A percentile compares a stretch with the other conserved stretches of the same genome.
phyloP scores from a whole-genome alignment of 2,329 filamentous ascomycete genomes.

The Colletotrichum brevisporum region DNA sequence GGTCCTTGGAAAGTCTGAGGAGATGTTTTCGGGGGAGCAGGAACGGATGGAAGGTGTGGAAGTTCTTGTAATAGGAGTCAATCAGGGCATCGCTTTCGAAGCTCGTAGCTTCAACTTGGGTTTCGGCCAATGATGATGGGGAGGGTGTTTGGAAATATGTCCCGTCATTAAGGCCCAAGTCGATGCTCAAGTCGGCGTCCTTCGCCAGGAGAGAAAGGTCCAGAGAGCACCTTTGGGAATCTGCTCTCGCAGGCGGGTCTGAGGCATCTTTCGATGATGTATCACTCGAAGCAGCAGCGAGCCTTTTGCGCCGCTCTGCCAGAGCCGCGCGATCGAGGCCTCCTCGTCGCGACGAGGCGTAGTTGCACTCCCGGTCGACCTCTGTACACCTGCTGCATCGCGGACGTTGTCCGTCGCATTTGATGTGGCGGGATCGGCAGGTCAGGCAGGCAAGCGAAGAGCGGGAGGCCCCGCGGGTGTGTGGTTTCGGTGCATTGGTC shows the following conservation, averaged over 20 bases:
- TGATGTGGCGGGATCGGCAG: slow-evolving; percentile 65
- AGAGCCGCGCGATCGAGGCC: slow-evolving; percentile 51
- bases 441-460: slow-evolving; percentile 63
- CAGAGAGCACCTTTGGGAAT: too few species aligned
- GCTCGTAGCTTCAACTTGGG: neutral
- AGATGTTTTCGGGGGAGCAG: slow-evolving; percentile 44
- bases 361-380: slow-evolving; percentile 61
- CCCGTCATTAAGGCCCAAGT: neutral
- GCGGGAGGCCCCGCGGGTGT: slow-evolving; percentile 33
- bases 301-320: slow-evolving; percentile 47
- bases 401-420: slow-evolving; percentile 65
- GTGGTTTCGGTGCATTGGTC: neutral
- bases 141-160: too few species aligned
- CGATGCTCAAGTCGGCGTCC: too few species aligned
- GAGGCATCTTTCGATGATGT: neutral
- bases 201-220: too few species aligned
- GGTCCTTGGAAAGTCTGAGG: slow-evolving; percentile 25
- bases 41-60: slow-evolving; percentile 51
- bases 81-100: slow-evolving; percentile 46
- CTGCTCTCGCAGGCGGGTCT: neutral
- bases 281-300: slow-evolving; percentile 38
- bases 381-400: slow-evolving; percentile 60
- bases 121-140: neutral
- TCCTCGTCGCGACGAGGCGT: slow-evolving; percentile 65
- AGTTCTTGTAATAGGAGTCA: slow-evolving; percentile 53